Evolutionary conservation across 768 basidiomycete genomes (phyloP).

Genomic region (Mycena rosella): DNA sequence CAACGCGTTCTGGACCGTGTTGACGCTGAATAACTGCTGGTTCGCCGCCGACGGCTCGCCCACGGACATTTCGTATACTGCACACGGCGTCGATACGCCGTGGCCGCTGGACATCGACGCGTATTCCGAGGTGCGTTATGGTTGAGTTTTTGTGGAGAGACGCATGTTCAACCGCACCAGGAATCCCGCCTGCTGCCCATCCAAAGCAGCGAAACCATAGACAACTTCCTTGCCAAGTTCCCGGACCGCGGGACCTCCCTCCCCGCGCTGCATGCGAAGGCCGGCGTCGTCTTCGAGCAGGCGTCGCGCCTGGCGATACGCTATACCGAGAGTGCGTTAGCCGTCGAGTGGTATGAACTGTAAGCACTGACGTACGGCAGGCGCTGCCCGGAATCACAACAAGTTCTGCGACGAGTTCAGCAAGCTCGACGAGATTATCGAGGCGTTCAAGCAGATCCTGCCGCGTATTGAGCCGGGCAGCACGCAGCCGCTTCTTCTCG

Average conservation of each 20-base stretch:
- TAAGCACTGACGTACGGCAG: neutral
- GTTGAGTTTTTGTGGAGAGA: neutral
- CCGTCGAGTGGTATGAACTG: neutral
- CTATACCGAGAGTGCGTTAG: slow-evolving; percentile 27
- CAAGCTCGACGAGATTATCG: slow-evolving; percentile 29
- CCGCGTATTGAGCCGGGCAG: slow-evolving; percentile 6
- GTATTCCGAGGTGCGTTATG: slow-evolving; percentile 4
- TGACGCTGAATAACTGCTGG: slow-evolving; percentile 29
- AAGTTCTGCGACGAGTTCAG: slow-evolving; percentile 21
- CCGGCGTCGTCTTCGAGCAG: slow-evolving; percentile 34
- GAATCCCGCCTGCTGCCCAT: slow-evolving; percentile 7
- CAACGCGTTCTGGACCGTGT: slow-evolving; percentile 40
- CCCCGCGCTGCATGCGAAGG: slow-evolving; percentile 35
- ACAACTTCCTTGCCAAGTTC: slow-evolving; percentile 30
- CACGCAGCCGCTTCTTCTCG: slow-evolving; percentile 14
- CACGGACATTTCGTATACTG: slow-evolving; percentile 21
- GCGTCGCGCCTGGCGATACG: slow-evolving; percentile 23
- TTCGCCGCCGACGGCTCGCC: slow-evolving; percentile 32
- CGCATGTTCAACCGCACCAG: neutral
- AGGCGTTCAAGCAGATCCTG: slow-evolving; percentile 13
- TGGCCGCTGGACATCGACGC: slow-evolving; percentile 36
- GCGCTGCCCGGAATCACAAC: neutral
- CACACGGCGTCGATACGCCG: slow-evolving; percentile 35
- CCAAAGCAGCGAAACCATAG: slow-evolving; percentile 31
- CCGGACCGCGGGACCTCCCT: slow-evolving; percentile 30